Evolutionary conservation across 148 eudicot genomes (phyloP).

Genomic region (Mesembryanthemum crystallinum): DNA sequence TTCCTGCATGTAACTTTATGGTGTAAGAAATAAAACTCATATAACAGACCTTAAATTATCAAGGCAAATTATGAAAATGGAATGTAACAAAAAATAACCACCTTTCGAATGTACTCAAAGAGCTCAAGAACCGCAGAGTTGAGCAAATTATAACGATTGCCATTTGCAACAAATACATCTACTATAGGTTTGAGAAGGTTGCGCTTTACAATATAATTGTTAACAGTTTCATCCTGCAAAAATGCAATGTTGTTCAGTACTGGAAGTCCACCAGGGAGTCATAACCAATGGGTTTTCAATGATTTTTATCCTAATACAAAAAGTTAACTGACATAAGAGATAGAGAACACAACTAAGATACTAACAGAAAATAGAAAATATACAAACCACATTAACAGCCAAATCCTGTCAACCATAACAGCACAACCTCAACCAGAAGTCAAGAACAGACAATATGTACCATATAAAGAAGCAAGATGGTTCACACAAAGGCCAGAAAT

Average conservation of each 20-base stretch:
- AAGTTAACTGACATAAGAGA: too few relatives aligned
- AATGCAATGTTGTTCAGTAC: background rate
- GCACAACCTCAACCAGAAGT: background rate
- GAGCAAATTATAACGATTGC: conserved; percentile 76
- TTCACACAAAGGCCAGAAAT: background rate
- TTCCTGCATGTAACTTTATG: conserved; percentile 55
- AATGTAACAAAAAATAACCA: conserved; percentile 21
- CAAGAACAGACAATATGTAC: background rate
- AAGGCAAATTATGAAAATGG: background rate
- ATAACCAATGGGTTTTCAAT: too few relatives aligned
- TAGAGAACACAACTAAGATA: background rate
- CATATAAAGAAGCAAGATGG: background rate
- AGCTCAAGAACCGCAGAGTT: conserved; percentile 92
- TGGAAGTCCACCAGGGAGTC: background rate
- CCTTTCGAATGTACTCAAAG: conserved; percentile 82
- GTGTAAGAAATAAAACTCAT: background rate
- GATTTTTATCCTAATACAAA: too few relatives aligned
- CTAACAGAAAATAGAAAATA: background rate
- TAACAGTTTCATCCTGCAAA: conserved; percentile 86
- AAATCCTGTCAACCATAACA: background rate
- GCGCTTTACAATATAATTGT: conserved; percentile 72
- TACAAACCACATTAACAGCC: background rate
- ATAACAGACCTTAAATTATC: conserved; percentile 12
- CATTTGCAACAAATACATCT: conserved; percentile 85
- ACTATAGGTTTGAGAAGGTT: conserved; percentile 84